Evolutionary conservation across 371 early-diverging fungal species (phyloP).

Genomic region (Mortierella sp.): DNA sequence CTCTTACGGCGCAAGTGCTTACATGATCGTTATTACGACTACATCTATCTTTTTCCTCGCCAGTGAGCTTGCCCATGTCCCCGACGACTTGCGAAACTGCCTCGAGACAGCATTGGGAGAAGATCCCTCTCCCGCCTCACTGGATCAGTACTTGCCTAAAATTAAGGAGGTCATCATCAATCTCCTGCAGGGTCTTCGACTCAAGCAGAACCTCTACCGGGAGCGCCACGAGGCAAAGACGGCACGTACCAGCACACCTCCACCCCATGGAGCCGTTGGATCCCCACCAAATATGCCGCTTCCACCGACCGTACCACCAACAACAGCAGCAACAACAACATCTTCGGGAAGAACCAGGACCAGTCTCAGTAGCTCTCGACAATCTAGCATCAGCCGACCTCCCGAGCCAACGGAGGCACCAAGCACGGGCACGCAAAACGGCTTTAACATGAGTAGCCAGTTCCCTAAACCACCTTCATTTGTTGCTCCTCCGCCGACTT

Average conservation of each 20-base stretch:
- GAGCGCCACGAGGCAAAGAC: constrained; percentile 45
- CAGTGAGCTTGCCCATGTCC: constrained; percentile 68
- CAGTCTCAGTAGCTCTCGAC: constrained; percentile 15
- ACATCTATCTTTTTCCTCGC: neutral
- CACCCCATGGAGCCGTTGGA: neutral
- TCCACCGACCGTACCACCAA: neutral
- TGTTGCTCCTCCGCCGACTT: constrained; percentile 16
- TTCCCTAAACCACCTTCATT: neutral
- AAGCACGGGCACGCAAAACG: neutral
- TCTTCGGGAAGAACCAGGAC: constrained; percentile 14
- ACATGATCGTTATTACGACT: neutral
- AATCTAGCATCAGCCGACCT: constrained; percentile 12
- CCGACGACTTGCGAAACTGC: constrained; percentile 63
- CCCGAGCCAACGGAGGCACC: neutral
- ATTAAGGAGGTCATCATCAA: constrained; percentile 69
- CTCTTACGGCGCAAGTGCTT: neutral
- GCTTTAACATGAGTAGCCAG: neutral
- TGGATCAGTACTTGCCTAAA: constrained; percentile 68
- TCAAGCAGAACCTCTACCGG: constrained; percentile 64
- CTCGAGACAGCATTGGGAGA: constrained; percentile 62
- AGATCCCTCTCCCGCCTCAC: constrained; percentile 62
- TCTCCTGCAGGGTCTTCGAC: constrained; percentile 67
- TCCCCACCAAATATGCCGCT: neutral
- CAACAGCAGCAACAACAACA: constrained; percentile 6
- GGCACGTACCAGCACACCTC: constrained; percentile 23